Conservation (phyloP, 2,329 filamentous ascomycete genomes). For the Aspergillus quadricinctus region DNA sequence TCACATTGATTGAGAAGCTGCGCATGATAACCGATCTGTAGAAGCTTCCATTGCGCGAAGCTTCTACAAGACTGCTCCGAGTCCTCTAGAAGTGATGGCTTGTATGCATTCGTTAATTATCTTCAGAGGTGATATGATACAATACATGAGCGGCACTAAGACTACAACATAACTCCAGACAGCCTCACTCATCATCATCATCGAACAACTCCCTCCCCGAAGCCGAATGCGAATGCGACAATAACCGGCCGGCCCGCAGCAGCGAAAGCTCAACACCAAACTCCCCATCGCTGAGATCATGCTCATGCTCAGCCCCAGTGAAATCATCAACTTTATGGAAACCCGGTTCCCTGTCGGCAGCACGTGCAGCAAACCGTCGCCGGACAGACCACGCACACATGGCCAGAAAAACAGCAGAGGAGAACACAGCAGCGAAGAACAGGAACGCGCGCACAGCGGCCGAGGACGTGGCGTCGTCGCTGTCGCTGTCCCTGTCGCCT, state of each 20-base stretch:
- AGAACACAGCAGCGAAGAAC: constrained; percentile 5
- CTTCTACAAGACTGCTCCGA: neutral
- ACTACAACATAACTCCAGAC: neutral
- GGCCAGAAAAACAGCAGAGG: neutral
- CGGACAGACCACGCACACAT: neutral
- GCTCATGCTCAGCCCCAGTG: constrained; percentile 1
- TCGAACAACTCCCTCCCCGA: neutral
- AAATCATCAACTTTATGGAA: constrained; percentile 5
- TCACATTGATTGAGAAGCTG: too few relatives aligned
- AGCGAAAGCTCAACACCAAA: constrained; percentile 11
- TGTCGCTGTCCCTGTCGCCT: neutral
- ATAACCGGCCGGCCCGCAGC: constrained; percentile 2
- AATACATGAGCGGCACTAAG: too few relatives aligned
- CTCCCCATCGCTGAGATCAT: constrained; percentile 11
- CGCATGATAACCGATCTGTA: too few relatives aligned
- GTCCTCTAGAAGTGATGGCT: too few relatives aligned
- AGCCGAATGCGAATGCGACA: neutral
- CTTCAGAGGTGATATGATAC: too few relatives aligned
- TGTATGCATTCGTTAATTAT: too few relatives aligned
- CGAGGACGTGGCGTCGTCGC: neutral
- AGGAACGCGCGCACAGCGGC: neutral
- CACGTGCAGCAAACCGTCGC: neutral
- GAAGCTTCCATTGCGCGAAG: neutral
- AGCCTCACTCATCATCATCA: neutral
- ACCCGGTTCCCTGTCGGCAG: neutral